Evolutionary conservation across 129 eudicot genomes (phyloP).

Genomic region (Ambrosia artemisiifolia): DNA sequence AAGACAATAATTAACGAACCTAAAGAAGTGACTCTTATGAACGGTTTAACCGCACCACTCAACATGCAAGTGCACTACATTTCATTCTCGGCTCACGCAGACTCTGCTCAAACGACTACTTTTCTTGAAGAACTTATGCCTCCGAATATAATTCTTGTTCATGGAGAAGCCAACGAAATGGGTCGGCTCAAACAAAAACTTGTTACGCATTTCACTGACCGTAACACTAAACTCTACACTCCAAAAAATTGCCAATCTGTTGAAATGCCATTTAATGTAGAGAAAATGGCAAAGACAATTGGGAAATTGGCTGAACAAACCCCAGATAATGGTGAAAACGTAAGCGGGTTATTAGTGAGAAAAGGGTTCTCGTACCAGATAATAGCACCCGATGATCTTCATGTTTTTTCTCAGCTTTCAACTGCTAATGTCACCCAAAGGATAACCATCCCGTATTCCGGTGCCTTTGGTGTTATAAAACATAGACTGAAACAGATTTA

Average conservation of each 20-base stretch:
- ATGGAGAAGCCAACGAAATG: slow-evolving; percentile 96
- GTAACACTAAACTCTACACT: slow-evolving; percentile 72
- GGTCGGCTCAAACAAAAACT: slow-evolving; percentile 91
- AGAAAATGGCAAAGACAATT: slow-evolving; percentile 88
- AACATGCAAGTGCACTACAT: slow-evolving; percentile 93
- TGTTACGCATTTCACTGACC: slow-evolving; percentile 57
- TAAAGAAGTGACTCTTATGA: slow-evolving; percentile 85
- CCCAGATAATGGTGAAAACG: slow-evolving; percentile 73
- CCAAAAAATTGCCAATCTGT: slow-evolving; percentile 96
- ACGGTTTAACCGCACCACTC: slow-evolving; percentile 81
- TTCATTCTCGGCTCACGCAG: slow-evolving; percentile 97
- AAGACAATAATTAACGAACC: slow-evolving; percentile 90
- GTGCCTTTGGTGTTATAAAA: slow-evolving; percentile 82
- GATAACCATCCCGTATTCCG: slow-evolving; percentile 88
- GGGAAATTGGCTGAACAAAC: slow-evolving; percentile 82
- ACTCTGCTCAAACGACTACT: slow-evolving; percentile 82
- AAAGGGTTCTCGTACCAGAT: slow-evolving; percentile 95
- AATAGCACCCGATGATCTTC: slow-evolving; percentile 89
- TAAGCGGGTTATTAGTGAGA: slow-evolving; percentile 78
- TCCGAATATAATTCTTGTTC: slow-evolving; percentile 89
- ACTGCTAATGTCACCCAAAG: slow-evolving; percentile 81
- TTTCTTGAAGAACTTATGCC: slow-evolving; percentile 96
- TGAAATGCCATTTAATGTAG: slow-evolving; percentile 81
- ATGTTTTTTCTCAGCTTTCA: slow-evolving; percentile 80
- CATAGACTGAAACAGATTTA: slow-evolving; percentile 82